These are phyloP conservation scores for Cercospora citrullina DNA, from an alignment of 2,329 filamentous ascomycete species.

Conservation along the genomic window DNA sequence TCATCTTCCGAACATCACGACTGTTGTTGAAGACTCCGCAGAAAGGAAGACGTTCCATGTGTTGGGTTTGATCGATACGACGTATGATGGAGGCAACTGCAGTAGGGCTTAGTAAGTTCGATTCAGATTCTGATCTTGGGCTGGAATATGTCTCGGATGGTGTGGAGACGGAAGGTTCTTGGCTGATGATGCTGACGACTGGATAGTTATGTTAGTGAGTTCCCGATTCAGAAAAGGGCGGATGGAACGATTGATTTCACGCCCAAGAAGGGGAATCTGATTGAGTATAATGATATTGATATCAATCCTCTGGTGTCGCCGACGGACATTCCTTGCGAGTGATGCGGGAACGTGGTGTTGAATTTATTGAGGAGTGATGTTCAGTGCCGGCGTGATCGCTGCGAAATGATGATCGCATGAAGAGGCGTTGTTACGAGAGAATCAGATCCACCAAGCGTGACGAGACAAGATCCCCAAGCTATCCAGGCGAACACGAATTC, in stretches of 20 bases:
- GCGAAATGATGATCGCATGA: background rate
- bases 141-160: background rate
- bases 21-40: constrained; percentile 11
- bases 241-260: constrained; percentile 8
- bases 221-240: constrained; percentile 16
- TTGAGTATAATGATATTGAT: constrained; percentile 18
- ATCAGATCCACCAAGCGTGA: background rate
- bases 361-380: no score
- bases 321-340: constrained; percentile 19
- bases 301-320: constrained; percentile 12
- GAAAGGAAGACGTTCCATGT: constrained; percentile 19
- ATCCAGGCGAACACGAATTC: background rate
- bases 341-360: no score
- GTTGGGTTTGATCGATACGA: constrained; percentile 16
- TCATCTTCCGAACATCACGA: constrained; percentile 17
- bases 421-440: background rate
- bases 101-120: constrained; percentile 18
- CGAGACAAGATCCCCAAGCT: background rate
- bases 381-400: no score
- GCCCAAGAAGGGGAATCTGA: constrained; percentile 9
- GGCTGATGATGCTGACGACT: background rate
- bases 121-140: background rate
- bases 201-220: constrained; percentile 14
- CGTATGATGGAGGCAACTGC: constrained; percentile 22
- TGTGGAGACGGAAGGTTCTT: background rate